Conservation (phyloP, 2,329 filamentous ascomycete species). For the Helminthosporium solani region DNA sequence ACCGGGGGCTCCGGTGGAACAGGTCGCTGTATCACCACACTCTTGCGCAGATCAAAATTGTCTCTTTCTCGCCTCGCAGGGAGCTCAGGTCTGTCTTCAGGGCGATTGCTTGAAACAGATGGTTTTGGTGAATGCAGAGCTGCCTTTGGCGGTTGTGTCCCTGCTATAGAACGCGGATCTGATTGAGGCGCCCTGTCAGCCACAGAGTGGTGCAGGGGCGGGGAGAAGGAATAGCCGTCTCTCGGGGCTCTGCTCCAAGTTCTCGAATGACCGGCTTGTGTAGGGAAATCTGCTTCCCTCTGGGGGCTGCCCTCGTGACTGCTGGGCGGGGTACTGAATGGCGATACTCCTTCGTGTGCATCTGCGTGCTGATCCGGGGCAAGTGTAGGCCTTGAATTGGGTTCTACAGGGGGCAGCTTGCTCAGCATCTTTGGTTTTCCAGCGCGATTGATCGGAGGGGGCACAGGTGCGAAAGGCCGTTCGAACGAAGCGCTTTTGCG, state of each 20-base stretch:
- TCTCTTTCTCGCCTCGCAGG: conserved; percentile 47
- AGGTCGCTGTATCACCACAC: conserved; percentile 33
- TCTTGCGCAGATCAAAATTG: conserved; percentile 37
- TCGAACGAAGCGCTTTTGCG: conserved; percentile 27
- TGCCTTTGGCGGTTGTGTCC: conserved; percentile 18
- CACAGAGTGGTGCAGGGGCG: conserved; percentile 31
- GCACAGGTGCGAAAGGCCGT: conserved; percentile 47
- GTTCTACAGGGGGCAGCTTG: conserved; percentile 44
- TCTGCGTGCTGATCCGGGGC: conserved; percentile 45
- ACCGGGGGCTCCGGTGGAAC: conserved; percentile 36
- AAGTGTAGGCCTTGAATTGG: conserved; percentile 21
- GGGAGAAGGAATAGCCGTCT: conserved; percentile 37
- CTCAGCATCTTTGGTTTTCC: conserved; percentile 70
- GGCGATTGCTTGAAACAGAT: conserved; percentile 24
- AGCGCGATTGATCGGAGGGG: conserved; percentile 76
- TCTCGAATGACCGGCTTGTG: conserved; percentile 26
- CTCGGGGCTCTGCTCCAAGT: conserved; percentile 21
- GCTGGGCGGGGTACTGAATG: conserved; percentile 82
- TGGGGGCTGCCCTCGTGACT: conserved; percentile 65
- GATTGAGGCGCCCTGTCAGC: conserved; percentile 25
- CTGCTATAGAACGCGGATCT: conserved; percentile 21
- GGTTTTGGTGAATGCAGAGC: conserved; percentile 8
- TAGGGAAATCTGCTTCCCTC: conserved; percentile 24
- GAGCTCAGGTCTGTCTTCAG: conserved; percentile 52
- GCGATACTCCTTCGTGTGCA: conserved; percentile 59